Conservation (phyloP, 1,139 yeast species). For the Yamadazyma friedrichii region DNA sequence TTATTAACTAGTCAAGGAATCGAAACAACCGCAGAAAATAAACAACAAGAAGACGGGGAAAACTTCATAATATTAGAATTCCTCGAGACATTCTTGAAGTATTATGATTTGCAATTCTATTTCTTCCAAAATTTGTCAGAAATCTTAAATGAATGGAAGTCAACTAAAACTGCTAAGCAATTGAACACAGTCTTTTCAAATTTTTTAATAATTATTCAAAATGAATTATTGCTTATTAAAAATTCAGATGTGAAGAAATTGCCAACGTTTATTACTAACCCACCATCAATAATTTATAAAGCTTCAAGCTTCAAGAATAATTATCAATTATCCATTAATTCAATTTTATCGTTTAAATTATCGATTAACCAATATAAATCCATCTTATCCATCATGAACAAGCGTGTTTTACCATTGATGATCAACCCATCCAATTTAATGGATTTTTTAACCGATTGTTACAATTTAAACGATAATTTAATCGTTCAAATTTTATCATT, state of each 20-base stretch:
- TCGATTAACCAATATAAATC: slow-evolving; percentile 66
- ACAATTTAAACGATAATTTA: slow-evolving; percentile 59
- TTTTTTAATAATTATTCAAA: slow-evolving; percentile 36
- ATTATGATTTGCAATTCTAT: slow-evolving; percentile 69
- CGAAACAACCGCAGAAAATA: no score
- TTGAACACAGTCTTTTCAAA: slow-evolving; percentile 31
- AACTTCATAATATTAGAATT: slow-evolving; percentile 63
- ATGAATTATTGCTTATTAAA: slow-evolving; percentile 23
- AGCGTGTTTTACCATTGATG: slow-evolving; percentile 79
- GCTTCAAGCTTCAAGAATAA: slow-evolving; percentile 57
- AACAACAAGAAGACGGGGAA: slow-evolving; percentile 32
- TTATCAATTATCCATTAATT: slow-evolving; percentile 69
- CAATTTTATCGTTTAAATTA: slow-evolving; percentile 49
- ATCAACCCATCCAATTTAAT: slow-evolving; percentile 77
- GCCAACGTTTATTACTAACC: slow-evolving; percentile 36
- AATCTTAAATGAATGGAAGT: slow-evolving; percentile 21
- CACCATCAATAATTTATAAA: slow-evolving; percentile 58
- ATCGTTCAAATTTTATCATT: slow-evolving; percentile 77
- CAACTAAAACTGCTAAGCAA: slow-evolving; percentile 7
- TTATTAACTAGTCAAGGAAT: slow-evolving; percentile 32
- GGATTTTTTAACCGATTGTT: slow-evolving; percentile 92
- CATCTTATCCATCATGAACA: slow-evolving; percentile 70
- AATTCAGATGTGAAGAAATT: slow-evolving; percentile 24
- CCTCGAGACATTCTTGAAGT: slow-evolving; percentile 47
- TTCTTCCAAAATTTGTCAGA: slow-evolving; percentile 41